A percentile compares a stretch with the other conserved stretches of the same genome.
These are phyloP conservation scores for Xylariaceae sp. DNA, from an alignment of 2,329 filamentous ascomycete genomes.

Conservation along the genomic window DNA sequence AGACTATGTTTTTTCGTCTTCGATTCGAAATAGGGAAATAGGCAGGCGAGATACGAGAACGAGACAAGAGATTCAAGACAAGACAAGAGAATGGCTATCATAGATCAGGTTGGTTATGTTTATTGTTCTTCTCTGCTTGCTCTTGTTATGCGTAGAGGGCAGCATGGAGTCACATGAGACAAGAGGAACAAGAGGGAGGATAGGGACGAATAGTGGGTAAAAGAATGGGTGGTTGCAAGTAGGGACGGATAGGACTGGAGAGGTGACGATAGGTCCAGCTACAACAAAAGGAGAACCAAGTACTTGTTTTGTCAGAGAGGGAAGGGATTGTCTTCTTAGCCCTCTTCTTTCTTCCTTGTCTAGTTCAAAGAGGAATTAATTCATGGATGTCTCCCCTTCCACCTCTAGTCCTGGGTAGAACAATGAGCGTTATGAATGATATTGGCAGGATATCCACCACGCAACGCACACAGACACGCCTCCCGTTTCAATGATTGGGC, in stretches of 20 bases:
- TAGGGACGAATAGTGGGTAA: constrained; percentile 9
- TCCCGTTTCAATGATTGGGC: constrained; percentile 11
- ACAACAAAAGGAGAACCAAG: constrained; percentile 22
- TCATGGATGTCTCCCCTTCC: background rate
- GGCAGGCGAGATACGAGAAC: constrained; percentile 18
- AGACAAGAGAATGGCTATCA: constrained; percentile 28
- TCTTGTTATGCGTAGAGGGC: constrained; percentile 21
- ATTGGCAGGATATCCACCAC: constrained; percentile 10
- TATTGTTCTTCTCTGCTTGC: constrained; percentile 23
- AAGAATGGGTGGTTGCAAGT: constrained; percentile 6
- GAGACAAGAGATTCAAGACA: constrained; percentile 21
- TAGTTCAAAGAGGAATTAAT: constrained; percentile 20
- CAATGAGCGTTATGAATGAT: constrained; percentile 21
- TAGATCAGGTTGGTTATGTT: constrained; percentile 21
- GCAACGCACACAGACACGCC: constrained; percentile 16
- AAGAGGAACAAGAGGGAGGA: constrained; percentile 21
- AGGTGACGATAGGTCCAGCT: constrained; percentile 6
- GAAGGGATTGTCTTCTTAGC: constrained; percentile 24
- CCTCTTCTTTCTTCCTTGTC: constrained; percentile 23
- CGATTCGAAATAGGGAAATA: constrained; percentile 6
- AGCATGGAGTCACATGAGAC: constrained; percentile 24
- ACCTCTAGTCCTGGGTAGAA: constrained; percentile 13
- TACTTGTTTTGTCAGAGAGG: constrained; percentile 24
- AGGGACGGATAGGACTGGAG: background rate
- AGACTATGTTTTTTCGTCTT: constrained; percentile 15